phyloP scores from a whole-genome alignment of 129 eudicot genomes.

The Flaveria brownii region DNA sequence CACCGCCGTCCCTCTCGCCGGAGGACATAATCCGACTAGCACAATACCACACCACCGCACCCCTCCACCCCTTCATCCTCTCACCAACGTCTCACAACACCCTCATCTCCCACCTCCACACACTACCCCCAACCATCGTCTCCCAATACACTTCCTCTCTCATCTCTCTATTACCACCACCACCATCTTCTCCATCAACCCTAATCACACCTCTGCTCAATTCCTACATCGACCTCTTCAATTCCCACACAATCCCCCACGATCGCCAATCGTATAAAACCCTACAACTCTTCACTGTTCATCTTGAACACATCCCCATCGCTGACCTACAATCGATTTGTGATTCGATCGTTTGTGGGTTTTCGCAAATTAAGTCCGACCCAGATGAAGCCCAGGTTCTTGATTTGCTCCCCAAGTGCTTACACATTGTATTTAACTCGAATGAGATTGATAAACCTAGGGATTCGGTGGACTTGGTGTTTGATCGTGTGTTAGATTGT shows the following conservation, averaged over 20 bases:
- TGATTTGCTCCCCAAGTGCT: conserved; percentile 55
- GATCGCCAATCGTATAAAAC: conserved; percentile 49
- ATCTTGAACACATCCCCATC: conserved; percentile 43
- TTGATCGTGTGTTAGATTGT: conserved; percentile 41
- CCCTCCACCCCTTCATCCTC: conserved; percentile 60
- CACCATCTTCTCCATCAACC: conserved; percentile 39
- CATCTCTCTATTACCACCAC: conserved; percentile 49
- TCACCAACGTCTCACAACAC: conserved; percentile 51
- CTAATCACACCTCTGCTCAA: conserved; percentile 53
- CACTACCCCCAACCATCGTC: conserved; percentile 54
- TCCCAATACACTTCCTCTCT: conserved; percentile 63
- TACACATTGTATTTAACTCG: conserved; percentile 42
- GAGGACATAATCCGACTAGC: conserved; percentile 62
- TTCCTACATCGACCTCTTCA: conserved; percentile 55
- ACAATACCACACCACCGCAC: conserved; percentile 48
- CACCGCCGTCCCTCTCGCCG: conserved; percentile 38
- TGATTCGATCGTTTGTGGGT: conserved; percentile 36
- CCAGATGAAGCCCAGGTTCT: conserved; percentile 65
- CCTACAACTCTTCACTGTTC: conserved; percentile 47
- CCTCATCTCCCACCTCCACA: conserved; percentile 65
- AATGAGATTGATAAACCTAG: conserved; percentile 43
- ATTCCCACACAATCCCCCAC: conserved; percentile 53
- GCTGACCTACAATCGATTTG: conserved; percentile 33
- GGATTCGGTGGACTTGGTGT: conserved; percentile 35
- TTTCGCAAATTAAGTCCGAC: conserved; percentile 34